These are phyloP conservation scores for Aspergillus coremiiformis DNA, from an alignment of 495 filamentous ascomycete species.

Conservation along the genomic window DNA sequence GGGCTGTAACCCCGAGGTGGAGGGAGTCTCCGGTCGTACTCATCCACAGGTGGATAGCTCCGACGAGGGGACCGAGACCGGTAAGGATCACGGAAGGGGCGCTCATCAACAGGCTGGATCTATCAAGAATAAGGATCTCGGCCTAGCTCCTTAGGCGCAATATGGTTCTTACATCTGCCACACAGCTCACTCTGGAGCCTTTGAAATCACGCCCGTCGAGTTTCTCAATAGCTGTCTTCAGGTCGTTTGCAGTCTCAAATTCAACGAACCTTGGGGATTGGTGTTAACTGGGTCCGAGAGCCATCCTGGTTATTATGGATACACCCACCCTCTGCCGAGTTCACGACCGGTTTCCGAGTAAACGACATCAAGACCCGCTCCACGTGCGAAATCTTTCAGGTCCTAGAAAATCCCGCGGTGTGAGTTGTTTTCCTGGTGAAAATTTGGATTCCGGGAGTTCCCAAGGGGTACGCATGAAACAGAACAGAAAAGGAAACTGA, in stretches of 20 bases:
- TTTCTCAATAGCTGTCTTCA: slow-evolving; percentile 86
- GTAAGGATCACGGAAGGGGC: slow-evolving; percentile 59
- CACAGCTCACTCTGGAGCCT: slow-evolving; percentile 70
- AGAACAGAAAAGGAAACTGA: slow-evolving; percentile 1
- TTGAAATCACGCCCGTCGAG: slow-evolving; percentile 90
- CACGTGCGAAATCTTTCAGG: slow-evolving; percentile 98
- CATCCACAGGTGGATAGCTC: slow-evolving; percentile 58
- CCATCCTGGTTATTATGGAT: slow-evolving; percentile 3
- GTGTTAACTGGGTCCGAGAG: slow-evolving; percentile 23
- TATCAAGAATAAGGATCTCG: slow-evolving; percentile 30
- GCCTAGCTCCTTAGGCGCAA: slow-evolving; percentile 13
- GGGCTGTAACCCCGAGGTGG: slow-evolving; percentile 76
- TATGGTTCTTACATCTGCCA: slow-evolving; percentile 65
- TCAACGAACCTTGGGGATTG: slow-evolving; percentile 76
- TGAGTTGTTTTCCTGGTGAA: slow-evolving; percentile 38
- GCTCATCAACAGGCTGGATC: slow-evolving; percentile 56
- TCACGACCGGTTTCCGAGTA: slow-evolving; percentile 95
- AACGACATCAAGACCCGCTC: slow-evolving; percentile 93
- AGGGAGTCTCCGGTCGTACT: slow-evolving; percentile 70
- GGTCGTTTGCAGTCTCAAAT: slow-evolving; percentile 85
- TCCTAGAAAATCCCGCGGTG: slow-evolving; percentile 56
- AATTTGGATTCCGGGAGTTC: slow-evolving; percentile 22
- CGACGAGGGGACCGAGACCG: slow-evolving; percentile 71
- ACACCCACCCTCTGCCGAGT: slow-evolving; percentile 80
- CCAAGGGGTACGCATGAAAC: slow-evolving; percentile 12